Conservation (phyloP, 768 basidiomycete species). For the Agaricus blazei region DNA sequence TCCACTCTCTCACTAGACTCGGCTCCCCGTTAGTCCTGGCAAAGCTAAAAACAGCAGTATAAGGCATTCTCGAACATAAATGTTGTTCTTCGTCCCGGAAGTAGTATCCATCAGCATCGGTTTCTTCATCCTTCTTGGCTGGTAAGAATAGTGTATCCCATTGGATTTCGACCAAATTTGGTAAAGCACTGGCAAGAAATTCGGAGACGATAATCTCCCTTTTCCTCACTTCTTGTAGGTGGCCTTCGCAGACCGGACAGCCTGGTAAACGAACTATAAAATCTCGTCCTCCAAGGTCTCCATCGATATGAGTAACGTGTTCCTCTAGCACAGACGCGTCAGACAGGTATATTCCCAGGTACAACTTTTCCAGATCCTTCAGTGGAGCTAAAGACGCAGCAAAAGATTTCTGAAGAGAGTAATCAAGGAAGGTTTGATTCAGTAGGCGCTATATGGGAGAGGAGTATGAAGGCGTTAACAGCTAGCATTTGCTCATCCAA, state of each 20-base stretch:
- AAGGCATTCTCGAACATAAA: not conserved
- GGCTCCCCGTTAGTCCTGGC: not conserved
- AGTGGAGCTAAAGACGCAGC: conserved; percentile 42
- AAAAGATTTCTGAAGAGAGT: conserved; percentile 32
- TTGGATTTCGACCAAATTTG: not conserved
- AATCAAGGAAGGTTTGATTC: not conserved
- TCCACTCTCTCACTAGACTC: not conserved
- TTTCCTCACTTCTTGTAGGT: conserved; percentile 16
- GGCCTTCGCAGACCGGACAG: conserved; percentile 31
- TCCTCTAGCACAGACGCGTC: conserved; percentile 41
- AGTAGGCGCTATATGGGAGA: not conserved
- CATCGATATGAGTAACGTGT: conserved; percentile 39
- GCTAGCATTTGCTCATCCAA: conserved; percentile 37
- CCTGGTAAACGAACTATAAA: conserved; percentile 24
- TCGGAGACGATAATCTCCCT: not conserved
- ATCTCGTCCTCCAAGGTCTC: conserved; percentile 19
- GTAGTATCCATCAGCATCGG: not conserved
- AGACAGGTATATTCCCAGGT: conserved; percentile 62
- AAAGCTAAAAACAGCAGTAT: not conserved
- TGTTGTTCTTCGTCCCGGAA: not conserved
- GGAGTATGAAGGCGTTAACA: conserved; percentile 34
- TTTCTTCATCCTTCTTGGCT: not conserved
- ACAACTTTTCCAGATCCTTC: conserved; percentile 40
- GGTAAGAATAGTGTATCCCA: conserved; percentile 5
- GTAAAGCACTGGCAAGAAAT: not conserved